phyloP scores from a whole-genome alignment of 441 rosid species.

The Bruguiera hainesii region DNA sequence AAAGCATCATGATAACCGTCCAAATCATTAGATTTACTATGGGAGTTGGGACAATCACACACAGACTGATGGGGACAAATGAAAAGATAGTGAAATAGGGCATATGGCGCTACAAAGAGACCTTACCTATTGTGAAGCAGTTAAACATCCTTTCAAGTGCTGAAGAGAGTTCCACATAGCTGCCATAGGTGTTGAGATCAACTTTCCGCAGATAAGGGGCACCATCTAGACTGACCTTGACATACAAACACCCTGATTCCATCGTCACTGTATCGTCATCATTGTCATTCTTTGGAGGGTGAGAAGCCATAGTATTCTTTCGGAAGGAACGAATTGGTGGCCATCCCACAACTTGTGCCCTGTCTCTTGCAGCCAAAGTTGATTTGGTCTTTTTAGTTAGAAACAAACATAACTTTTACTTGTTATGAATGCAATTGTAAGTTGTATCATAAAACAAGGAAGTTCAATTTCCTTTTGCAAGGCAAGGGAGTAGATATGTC shows the following conservation, averaged over 20 bases:
- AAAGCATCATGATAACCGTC: constrained; percentile 1
- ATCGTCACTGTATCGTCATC: neutral
- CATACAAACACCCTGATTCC: neutral
- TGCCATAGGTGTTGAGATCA: neutral
- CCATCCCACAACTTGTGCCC: constrained; percentile 17
- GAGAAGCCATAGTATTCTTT: constrained; percentile 6
- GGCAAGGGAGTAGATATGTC: neutral
- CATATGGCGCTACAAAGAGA: neutral
- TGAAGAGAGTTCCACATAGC: neutral
- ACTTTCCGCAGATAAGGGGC: constrained; percentile 1
- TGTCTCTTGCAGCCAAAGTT: neutral
- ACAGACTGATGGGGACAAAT: constrained; percentile 2
- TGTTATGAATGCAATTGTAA: neutral
- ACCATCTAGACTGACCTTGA: constrained; percentile 3
- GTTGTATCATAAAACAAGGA: neutral
- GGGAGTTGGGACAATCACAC: too few relatives aligned
- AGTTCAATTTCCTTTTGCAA: neutral
- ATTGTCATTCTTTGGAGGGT: neutral
- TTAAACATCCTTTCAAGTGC: constrained; percentile 37
- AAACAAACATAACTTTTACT: too few relatives aligned
- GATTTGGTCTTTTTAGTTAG: too few relatives aligned
- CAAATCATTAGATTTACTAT: neutral
- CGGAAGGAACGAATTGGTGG: constrained; percentile 5
- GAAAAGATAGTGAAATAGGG: neutral
- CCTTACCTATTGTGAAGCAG: constrained; percentile 69